Evolutionary conservation across 2,329 filamentous ascomycete genomes (phyloP), one percentile per base, ranked within the genome.

Genomic region (Lasiodiplodia sp.): DNA sequence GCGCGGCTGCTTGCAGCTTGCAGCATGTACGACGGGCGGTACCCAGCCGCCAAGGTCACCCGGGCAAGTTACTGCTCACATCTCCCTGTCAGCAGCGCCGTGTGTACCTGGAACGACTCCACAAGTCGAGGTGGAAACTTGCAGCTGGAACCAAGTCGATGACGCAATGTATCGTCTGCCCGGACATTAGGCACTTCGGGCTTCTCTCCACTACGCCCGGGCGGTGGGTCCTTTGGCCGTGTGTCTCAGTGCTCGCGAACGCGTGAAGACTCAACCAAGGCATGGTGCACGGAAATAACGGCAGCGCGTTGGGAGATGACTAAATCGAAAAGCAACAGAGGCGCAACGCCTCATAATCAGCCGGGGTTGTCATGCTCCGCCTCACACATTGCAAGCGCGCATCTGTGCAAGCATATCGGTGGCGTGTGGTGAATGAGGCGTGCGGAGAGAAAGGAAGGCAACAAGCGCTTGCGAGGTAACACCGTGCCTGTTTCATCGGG

Each of bases 281-380:
- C 58, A 34, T 25, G 37, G 28, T 7, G 21, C 58, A 49, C 44
- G 44, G 58, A 18, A 16, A 63, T 21, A 63, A 34, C 23, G 57
- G 57, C 34, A 47, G 58, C n/a, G 58, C 16, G 60, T 6, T n/a
- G 6, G 47, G 18, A 14, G n/a, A 52, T 52, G 60, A 64, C 44
- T 64, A 64, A 52, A 38, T 10, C n/a, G 16, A 25, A 64, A 38
- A 52, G 60, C 58, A 51, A 62, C 31, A n/a, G 18, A 14, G 44
- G 44, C 23, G 23, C 31, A 31, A 49, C 47, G 60, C 60, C 60
- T 64, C 60, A 25, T 18, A 6, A 64, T 64, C 60, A 64, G 60
- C 60, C 60, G 60, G 60, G 47, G 21, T 49, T 64, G 60, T 64
- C 60, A 52, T 64, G 60, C 60, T 64, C 47, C 60, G 60, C 60